phyloP scores from a whole-genome alignment of 306 rosid species.

The Trifolium repens region DNA sequence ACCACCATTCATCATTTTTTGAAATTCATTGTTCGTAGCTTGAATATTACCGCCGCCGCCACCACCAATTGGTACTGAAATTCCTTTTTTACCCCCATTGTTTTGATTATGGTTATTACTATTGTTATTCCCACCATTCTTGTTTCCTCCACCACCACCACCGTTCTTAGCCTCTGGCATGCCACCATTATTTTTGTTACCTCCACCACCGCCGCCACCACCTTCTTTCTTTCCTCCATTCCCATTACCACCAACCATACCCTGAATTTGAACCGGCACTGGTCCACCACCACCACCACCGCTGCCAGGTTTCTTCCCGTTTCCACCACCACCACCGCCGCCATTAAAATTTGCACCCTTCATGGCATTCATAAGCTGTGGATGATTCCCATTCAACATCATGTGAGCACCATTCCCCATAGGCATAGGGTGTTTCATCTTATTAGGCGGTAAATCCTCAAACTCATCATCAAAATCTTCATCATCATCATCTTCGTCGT shows the following conservation, averaged over 20 bases:
- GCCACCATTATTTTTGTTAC: conserved; percentile 40
- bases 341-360: conserved; percentile 48
- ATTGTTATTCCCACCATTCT: conserved; percentile 31
- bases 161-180: conserved; percentile 36
- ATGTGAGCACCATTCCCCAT: conserved; percentile 51
- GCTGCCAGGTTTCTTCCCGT: conserved; percentile 46
- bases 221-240: conserved; percentile 48
- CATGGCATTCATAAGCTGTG: conserved; percentile 53
- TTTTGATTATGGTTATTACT: conserved; percentile 34
- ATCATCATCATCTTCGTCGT: conserved; percentile 46
- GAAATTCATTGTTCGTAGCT: conserved; percentile 50
- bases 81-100: conserved; percentile 48
- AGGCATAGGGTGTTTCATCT: conserved; percentile 47
- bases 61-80: conserved; percentile 41
- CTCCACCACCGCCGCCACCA: conserved; percentile 41
- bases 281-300: conserved; percentile 41
- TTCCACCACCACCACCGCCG: conserved; percentile 44
- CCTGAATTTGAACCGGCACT: conserved; percentile 39
- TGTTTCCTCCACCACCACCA: conserved; percentile 34
- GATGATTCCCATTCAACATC: conserved; percentile 59
- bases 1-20: conserved; percentile 48
- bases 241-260: conserved; percentile 42
- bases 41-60: conserved; percentile 30
- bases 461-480: conserved; percentile 54
- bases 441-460: conserved; percentile 51